Conservation (phyloP, 371 early-diverging fungal species). For the Funneliformis caledonium region DNA sequence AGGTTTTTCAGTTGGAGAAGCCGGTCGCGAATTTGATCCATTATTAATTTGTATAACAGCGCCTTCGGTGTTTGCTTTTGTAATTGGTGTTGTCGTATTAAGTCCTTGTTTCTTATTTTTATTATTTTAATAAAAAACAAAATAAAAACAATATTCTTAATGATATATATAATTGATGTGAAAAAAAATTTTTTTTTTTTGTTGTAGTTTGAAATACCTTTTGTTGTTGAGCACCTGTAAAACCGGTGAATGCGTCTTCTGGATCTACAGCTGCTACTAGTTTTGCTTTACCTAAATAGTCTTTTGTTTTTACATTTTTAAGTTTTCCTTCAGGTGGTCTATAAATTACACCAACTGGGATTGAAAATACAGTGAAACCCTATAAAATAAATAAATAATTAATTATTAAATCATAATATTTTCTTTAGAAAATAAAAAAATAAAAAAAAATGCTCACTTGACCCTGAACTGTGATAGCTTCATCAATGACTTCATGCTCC, state of each 20-base stretch:
- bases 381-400: background rate
- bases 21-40: background rate
- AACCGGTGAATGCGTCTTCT: slow-evolving; percentile 68
- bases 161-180: background rate
- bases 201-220: slow-evolving; percentile 34
- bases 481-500: slow-evolving; percentile 75
- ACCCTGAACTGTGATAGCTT: slow-evolving; percentile 73
- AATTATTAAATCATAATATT: background rate
- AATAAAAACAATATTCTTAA: background rate
- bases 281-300: slow-evolving; percentile 78
- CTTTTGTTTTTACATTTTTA: slow-evolving; percentile 75
- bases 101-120: slow-evolving; percentile 12
- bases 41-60: background rate
- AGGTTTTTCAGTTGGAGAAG: background rate
- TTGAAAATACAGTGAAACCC: slow-evolving; percentile 75
- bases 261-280: slow-evolving; percentile 73
- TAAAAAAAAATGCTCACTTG: slow-evolving; percentile 41
- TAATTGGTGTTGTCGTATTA: slow-evolving; percentile 33
- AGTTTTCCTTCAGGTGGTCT: slow-evolving; percentile 84
- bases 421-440: background rate
- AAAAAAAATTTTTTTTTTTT: background rate
- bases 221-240: slow-evolving; percentile 54
- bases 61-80: slow-evolving; percentile 30
- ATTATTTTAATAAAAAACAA: background rate
- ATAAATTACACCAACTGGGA: slow-evolving; percentile 80